Evolutionary conservation across 164 flowering plant genomes (phyloP), one percentile per base, ranked within the genome.

Genomic region (Magnolia officinalis): DNA sequence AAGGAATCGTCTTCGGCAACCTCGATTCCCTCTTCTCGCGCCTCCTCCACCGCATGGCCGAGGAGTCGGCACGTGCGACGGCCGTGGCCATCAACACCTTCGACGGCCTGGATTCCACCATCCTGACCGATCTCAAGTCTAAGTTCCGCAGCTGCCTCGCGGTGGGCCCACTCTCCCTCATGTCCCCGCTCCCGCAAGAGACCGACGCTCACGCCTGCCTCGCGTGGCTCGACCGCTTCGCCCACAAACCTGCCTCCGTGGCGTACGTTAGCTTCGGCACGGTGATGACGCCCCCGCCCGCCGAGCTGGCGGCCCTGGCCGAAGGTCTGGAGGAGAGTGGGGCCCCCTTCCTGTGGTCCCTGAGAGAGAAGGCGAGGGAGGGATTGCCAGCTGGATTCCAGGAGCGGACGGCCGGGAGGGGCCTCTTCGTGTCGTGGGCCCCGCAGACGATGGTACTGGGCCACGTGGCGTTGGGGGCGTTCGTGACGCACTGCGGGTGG

Each of bases 201-300:
- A 2, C 50, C 8, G 90, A 87, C 67, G 9, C 63, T 0, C 9
- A 72, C 64, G 83, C 78, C 7, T 88, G 89, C 82, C 70, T 90
- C 2, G 9, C 81, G 1, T 90, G 91, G 91, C 80, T 91, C 7
- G 84, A 87, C 72, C 45, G 67, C 67, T 16, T 23, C 8, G 4
- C 79, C 84, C 13, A 11, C 3, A 69, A 74, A 0, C 70, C 81
- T 0, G 45, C 76, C 1, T 84, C 93, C 0, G 93, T 89, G 1
- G 90, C 77, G 1, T 91, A 92, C 70, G 72, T 92, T 8, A 78
- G 87, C 81, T 92, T 91, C 55, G 97, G 97, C 6, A 77, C 90
- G 0, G 77, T 80, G 63, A 66, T 23, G 51, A 20, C 75, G 2
- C 81, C 77, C 16, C 80, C 81, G 6, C 78, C 87, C 0, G 0